These are phyloP conservation scores for Microstegium vimineum DNA, from an alignment of 176 grass and related monocot genomes.

Conservation along the genomic window DNA sequence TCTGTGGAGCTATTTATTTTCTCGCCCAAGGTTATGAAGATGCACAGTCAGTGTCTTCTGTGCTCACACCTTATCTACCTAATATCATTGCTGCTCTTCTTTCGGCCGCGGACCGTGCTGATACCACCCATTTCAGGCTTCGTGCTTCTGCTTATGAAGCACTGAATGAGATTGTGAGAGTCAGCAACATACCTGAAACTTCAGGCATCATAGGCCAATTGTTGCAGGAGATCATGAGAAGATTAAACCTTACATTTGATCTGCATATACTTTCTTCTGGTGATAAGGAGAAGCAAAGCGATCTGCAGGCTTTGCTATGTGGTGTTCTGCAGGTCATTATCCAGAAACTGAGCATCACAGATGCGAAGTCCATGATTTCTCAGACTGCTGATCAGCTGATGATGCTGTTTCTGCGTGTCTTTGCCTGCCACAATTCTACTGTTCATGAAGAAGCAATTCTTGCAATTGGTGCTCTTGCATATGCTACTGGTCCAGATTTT, in stretches of 20 bases:
- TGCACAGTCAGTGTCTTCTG: too few relatives aligned
- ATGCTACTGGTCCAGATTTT: constrained; percentile 72
- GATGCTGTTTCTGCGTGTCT: background rate
- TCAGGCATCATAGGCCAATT: constrained; percentile 23
- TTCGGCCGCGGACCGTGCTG: too few relatives aligned
- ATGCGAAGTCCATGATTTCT: constrained; percentile 54
- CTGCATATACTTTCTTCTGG: constrained; percentile 53
- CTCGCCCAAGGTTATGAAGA: too few relatives aligned
- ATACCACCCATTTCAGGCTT: too few relatives aligned
- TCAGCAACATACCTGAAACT: too few relatives aligned
- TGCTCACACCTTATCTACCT: too few relatives aligned
- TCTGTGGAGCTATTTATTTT: too few relatives aligned
- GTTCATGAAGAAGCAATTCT: constrained; percentile 95
- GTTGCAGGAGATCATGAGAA: constrained; percentile 66
- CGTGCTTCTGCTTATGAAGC: too few relatives aligned
- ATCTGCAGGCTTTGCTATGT: constrained; percentile 82
- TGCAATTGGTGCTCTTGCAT: constrained; percentile 80
- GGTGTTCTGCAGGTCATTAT: too few relatives aligned
- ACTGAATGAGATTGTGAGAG: too few relatives aligned
- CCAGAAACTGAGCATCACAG: too few relatives aligned
- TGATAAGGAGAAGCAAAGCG: constrained; percentile 67
- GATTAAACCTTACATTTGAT: constrained; percentile 61
- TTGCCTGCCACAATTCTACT: background rate
- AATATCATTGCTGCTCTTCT: too few relatives aligned
- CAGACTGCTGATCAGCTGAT: constrained; percentile 82